Evolutionary conservation across 2,329 filamentous ascomycete species (phyloP).

Genomic region (Capronia coronata): DNA sequence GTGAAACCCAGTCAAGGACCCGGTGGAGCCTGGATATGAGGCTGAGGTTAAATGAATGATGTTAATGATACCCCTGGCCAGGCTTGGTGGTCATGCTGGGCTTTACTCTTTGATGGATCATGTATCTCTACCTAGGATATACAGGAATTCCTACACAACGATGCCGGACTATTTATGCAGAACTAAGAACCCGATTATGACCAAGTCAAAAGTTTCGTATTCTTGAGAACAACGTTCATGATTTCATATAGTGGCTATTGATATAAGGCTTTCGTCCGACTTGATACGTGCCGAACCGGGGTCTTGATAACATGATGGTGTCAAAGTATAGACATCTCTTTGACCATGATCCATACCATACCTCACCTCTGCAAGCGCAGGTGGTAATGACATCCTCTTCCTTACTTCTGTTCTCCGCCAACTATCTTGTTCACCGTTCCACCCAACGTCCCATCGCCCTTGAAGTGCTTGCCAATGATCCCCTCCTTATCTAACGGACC

Average conservation of each 20-base stretch:
- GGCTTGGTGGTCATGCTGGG: too few species aligned
- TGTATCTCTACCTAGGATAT: too few species aligned
- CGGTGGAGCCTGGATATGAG: neutral
- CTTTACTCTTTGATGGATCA: neutral
- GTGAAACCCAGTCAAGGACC: neutral
- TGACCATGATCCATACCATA: neutral
- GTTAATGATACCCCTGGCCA: neutral
- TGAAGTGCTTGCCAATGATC: conserved; percentile 17
- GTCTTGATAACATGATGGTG: too few species aligned
- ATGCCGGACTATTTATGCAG: too few species aligned
- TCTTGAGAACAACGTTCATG: too few species aligned
- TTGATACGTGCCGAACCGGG: too few species aligned
- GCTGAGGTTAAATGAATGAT: neutral
- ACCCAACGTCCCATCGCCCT: conserved; percentile 14
- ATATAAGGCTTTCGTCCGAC: too few species aligned
- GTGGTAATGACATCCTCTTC: neutral
- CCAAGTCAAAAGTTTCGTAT: too few species aligned
- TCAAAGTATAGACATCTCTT: too few species aligned
- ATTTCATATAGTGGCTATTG: too few species aligned
- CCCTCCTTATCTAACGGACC: conserved; percentile 5
- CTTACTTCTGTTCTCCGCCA: conserved; percentile 7
- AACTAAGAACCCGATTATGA: too few species aligned
- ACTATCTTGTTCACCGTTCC: conserved; percentile 16
- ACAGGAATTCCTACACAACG: too few species aligned
- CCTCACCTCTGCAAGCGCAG: neutral